These are phyloP conservation scores for Spencermartinsiella europaea DNA, from an alignment of 805 yeast genomes.

Conservation along the genomic window DNA sequence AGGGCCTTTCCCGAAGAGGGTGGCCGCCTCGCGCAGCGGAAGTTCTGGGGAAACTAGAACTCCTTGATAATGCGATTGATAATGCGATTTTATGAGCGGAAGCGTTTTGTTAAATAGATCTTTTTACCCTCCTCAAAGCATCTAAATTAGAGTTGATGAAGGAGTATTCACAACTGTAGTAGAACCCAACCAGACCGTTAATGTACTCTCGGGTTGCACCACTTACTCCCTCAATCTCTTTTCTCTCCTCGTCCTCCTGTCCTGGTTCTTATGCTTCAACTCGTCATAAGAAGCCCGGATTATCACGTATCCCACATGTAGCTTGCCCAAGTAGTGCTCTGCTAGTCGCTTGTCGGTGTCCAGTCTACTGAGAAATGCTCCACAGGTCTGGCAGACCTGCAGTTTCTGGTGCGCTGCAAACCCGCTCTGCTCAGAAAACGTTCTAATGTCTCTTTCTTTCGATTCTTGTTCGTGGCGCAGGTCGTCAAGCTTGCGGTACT, in stretches of 20 bases:
- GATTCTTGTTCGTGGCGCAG: constrained; percentile 41
- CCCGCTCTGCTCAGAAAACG: constrained; percentile 65
- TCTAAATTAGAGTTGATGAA: too few relatives aligned
- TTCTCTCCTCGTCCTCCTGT: constrained; percentile 1
- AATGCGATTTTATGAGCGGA: too few relatives aligned
- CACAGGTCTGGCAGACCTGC: constrained; percentile 87
- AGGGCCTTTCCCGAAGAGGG: too few relatives aligned
- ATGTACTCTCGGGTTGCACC: too few relatives aligned
- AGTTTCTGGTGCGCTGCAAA: constrained; percentile 85
- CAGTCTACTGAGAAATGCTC: constrained; percentile 77
- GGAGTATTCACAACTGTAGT: too few relatives aligned
- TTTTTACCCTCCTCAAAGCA: too few relatives aligned
- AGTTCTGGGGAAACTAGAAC: too few relatives aligned
- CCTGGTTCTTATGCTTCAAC: constrained; percentile 16
- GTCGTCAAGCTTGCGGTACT: constrained; percentile 41
- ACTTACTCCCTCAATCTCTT: not conserved
- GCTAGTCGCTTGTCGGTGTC: constrained; percentile 87
- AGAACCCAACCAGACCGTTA: too few relatives aligned
- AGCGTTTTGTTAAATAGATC: too few relatives aligned
- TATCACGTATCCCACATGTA: constrained; percentile 75
- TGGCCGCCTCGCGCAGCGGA: too few relatives aligned
- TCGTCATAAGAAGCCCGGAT: constrained; percentile 44
- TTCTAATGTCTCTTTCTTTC: constrained; percentile 52
- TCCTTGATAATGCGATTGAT: too few relatives aligned
- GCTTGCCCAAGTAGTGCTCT: constrained; percentile 84